Evolutionary conservation across 2,329 filamentous ascomycete species (phyloP), one percentile per base, ranked within the genome.

Genomic region (Metarhizium guizhouense): DNA sequence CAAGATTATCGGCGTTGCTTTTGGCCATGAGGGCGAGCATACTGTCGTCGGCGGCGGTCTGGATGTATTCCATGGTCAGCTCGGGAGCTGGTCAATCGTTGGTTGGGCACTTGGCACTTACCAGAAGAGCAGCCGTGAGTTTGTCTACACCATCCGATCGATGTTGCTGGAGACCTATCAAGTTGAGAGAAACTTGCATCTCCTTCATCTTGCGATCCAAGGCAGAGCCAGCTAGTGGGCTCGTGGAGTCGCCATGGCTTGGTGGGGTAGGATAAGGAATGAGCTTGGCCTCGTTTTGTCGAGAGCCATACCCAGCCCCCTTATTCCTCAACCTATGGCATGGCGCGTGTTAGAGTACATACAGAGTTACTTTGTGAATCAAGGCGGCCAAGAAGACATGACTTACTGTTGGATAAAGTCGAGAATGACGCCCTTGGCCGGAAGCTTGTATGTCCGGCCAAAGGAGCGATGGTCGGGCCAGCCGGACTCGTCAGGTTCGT

Each of bases 381-480:
- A 18, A 8, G n/a, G 42, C 5, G 10, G 30, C 8, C 4, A 4
- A 32, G 4, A 10, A 29, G 34, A 18, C 30, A 2, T 14, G 29
- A 74, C 80, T 70, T 69, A 84, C 81, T 78, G 76, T 57, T 81
- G 74, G 51, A 95, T 83, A 68, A 96, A 91, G 65, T 90, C 85
- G 13, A 85, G 75, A 63, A 87, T 80, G 61, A 91, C 76, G 40
- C 84, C 84, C 63, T 76, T 76, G 58, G 83, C 83, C 0, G 82
- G 78, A 54, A 91, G 71, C 57, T 81, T 81, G 67, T 86, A 85
- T 25, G 83, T 74, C 32, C 81, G 78, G n/a, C 86, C 87, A 64
- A 83, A 85, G 16, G 81, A 79, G 55, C 77, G 74, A 8, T 79
- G 68, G 56, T 85, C 80, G 54, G 77, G 79, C 74, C 85, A 84